Percentiles rank a stretch among this genome's conserved stretches.
Conservation (phyloP, 805 yeast species). For the Maudiozyma pseudohumilis region DNA sequence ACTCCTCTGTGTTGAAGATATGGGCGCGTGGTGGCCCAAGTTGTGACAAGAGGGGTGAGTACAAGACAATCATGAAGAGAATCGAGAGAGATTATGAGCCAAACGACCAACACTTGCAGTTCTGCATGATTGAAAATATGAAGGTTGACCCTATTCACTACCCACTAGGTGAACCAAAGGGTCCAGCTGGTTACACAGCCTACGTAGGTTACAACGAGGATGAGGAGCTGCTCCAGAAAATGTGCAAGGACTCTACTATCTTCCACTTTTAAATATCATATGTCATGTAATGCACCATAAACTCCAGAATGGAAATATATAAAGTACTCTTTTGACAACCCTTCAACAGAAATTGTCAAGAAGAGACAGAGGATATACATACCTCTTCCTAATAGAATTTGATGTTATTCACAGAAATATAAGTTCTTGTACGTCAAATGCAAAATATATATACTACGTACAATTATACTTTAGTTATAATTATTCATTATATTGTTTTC, state of each 20-base stretch:
- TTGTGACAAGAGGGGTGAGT: constrained; percentile 37
- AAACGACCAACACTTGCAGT: constrained; percentile 27
- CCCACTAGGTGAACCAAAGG: constrained; percentile 27
- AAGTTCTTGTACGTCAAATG: too few relatives aligned
- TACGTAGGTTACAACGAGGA: constrained; percentile 26
- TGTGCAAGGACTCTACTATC: constrained; percentile 22
- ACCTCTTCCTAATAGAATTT: too few relatives aligned
- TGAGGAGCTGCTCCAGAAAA: constrained; percentile 11
- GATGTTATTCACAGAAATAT: too few relatives aligned
- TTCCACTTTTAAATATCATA: constrained; percentile 19
- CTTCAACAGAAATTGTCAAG: too few relatives aligned
- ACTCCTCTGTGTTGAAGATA: constrained; percentile 24
- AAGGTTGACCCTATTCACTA: constrained; percentile 23
- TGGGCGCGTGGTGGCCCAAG: constrained; percentile 35
- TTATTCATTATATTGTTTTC: too few relatives aligned
- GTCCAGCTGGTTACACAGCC: constrained; percentile 29
- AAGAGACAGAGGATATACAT: too few relatives aligned
- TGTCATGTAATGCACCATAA: not conserved
- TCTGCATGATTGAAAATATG: constrained; percentile 31
- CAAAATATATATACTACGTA: too few relatives aligned
- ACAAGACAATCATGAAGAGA: constrained; percentile 32
- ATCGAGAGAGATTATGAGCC: constrained; percentile 34
- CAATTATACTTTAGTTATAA: too few relatives aligned
- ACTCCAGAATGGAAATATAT: too few relatives aligned
- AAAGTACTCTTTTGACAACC: too few relatives aligned